Conservation (phyloP, 2,329 filamentous ascomycete species). For the Stromatinia cepivora region DNA sequence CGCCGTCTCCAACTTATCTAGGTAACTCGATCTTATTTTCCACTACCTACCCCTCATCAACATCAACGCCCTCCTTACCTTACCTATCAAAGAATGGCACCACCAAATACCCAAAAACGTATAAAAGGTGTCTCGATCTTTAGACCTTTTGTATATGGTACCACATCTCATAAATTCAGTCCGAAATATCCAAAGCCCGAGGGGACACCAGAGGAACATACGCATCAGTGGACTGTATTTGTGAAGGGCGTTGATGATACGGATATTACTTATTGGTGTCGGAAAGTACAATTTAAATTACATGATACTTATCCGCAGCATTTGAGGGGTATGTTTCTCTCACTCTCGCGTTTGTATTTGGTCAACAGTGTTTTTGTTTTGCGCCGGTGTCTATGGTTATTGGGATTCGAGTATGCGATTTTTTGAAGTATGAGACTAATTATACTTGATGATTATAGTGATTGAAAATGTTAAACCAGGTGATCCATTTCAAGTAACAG, state of each 20-base stretch:
- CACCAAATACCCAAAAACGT: slow-evolving; percentile 59
- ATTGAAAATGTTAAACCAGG: slow-evolving; percentile 65
- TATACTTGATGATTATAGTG: slow-evolving; percentile 44
- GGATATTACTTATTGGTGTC: slow-evolving; percentile 92
- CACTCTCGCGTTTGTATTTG: neutral
- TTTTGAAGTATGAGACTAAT: neutral
- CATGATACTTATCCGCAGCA: slow-evolving; percentile 96
- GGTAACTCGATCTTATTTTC: neutral
- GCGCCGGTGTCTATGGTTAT: neutral
- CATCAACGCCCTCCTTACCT: neutral
- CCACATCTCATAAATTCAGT: slow-evolving; percentile 76
- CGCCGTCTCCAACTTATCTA: too few species aligned
- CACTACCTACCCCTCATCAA: slow-evolving; percentile 1
- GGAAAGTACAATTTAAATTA: slow-evolving; percentile 96
- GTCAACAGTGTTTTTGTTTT: neutral
- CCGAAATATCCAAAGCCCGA: slow-evolving; percentile 73
- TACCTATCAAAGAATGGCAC: slow-evolving; percentile 46
- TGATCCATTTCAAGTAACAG: slow-evolving; percentile 77
- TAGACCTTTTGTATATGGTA: slow-evolving; percentile 72
- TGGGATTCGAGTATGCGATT: neutral
- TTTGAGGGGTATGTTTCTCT: slow-evolving; percentile 62
- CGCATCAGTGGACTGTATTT: slow-evolving; percentile 94
- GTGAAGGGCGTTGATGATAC: slow-evolving; percentile 87
- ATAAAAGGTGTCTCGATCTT: slow-evolving; percentile 65
- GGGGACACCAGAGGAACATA: slow-evolving; percentile 83